A percentile compares a stretch with the other conserved stretches of the same genome.
Conservation (phyloP, 306 rosid species). For the Casuarina equisetifolia region DNA sequence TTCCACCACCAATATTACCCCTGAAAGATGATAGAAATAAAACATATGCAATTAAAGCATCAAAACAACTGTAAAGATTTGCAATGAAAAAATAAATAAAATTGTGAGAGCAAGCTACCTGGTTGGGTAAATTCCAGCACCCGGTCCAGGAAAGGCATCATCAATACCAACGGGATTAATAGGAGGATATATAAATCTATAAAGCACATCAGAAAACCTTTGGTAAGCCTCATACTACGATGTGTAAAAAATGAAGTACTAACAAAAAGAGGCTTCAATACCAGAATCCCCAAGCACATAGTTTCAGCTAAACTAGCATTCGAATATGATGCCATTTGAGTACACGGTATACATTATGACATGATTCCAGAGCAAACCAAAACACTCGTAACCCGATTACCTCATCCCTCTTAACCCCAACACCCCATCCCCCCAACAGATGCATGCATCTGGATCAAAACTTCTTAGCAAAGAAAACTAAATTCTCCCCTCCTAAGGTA, state of each 20-base stretch:
- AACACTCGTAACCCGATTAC: not conserved
- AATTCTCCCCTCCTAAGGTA: not conserved
- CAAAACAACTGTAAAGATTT: not conserved
- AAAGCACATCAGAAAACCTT: conserved; percentile 23
- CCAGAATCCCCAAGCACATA: not conserved
- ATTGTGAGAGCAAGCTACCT: conserved; percentile 44
- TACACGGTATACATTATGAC: not conserved
- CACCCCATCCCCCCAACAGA: no score
- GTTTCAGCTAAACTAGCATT: not conserved
- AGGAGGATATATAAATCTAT: conserved; percentile 57
- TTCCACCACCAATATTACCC: conserved; percentile 59
- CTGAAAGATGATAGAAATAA: conserved; percentile 37
- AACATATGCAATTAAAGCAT: conserved; percentile 1
- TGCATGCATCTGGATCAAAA: no score
- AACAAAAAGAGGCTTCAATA: not conserved
- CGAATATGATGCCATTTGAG: not conserved
- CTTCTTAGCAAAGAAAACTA: not conserved
- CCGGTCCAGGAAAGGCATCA: conserved; percentile 76
- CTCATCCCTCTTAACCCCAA: no score
- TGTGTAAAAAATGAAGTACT: not conserved
- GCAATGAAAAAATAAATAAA: conserved; percentile 9
- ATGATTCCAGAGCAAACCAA: not conserved
- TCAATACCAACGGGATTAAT: conserved; percentile 48
- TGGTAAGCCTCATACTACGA: conserved; percentile 14
- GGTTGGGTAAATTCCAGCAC: conserved; percentile 67